Base-by-base conservation (phyloP, 75 land plant species). In the Adiantum capillusveneris region DNA sequence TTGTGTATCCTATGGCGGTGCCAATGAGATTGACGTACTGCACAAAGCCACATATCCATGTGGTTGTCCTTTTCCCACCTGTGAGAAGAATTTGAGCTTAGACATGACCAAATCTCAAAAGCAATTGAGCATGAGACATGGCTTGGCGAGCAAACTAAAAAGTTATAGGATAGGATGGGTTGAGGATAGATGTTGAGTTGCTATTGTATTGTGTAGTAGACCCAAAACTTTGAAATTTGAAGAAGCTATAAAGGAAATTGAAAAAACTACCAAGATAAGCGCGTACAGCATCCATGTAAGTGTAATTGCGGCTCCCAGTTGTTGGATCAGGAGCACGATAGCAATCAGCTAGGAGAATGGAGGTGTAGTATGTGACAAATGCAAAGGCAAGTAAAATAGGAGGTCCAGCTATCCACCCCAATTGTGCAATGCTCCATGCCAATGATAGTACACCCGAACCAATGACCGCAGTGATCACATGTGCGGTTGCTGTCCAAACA, bases 371-470 rank as follows among this genome's bases (percentile, higher is more conserved):
- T 1, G 82, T 76, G 25, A 76, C 45, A n/a, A 18, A 43, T 0
- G 65, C 67, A 36, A 72, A 80, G 19, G 29, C 36, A 14, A 80
- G 24, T 29, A 76, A 43, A 2, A 64, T 34, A 1, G 64, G 6
- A 11, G 75, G 68, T 2, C 82, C 82, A 7, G 71, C 7, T 26
- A 76, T 36, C 82, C 82, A 80, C 6, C 80, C 82, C 25, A 80
- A 28, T 68, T 83, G 80, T 2, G 87, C 73, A 9, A 72, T 62
- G 57, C 84, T 75, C 88, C 88, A 84, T 31, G 88, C 76, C 55
- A 84, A 60, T 27, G 81, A 80, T 28, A 84, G 52, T 16, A 75
- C 86, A 19, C 83, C 86, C 27, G 85, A 58, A 1, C 85, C 85
- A 27, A 85, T 81, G 0, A 85, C 88, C 21, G 75, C 84, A 31